A percentile compares a stretch with the other conserved stretches of the same genome.
Evolutionary conservation across 2,329 filamentous ascomycete genomes (phyloP).

Genomic region (Pezicula neosporulosa): DNA sequence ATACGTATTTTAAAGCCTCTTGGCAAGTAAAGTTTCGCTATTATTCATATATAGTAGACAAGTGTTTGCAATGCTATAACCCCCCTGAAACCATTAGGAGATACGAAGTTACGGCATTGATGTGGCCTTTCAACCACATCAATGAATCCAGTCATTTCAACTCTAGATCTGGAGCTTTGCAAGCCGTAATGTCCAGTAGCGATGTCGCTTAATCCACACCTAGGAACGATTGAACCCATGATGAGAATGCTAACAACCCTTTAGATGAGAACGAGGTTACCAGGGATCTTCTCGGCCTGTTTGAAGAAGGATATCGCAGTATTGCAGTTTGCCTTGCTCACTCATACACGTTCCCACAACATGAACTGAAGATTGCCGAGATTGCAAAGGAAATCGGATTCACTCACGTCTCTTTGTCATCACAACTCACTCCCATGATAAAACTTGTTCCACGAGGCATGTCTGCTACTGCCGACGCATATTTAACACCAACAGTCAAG

Average conservation of each 20-base stretch:
- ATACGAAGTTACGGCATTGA: too few relatives aligned
- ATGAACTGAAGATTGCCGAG: constrained; percentile 69
- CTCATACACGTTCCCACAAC: constrained; percentile 84
- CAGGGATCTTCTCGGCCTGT: too few relatives aligned
- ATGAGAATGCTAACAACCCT: constrained; percentile 25
- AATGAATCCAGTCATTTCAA: too few relatives aligned
- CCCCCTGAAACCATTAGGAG: too few relatives aligned
- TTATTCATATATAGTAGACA: too few relatives aligned
- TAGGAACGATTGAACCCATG: constrained; percentile 37
- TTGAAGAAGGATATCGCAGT: constrained; percentile 65
- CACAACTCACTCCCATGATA: constrained; percentile 76
- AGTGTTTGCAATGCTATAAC: too few relatives aligned
- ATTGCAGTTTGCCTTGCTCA: constrained; percentile 92
- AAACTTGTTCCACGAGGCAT: constrained; percentile 68
- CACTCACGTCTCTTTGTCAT: constrained; percentile 75
- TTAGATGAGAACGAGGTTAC: constrained; percentile 50
- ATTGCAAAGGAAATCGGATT: constrained; percentile 81
- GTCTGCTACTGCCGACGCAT: constrained; percentile 70
- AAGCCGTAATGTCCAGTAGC: too few relatives aligned
- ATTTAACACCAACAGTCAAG: constrained; percentile 67
- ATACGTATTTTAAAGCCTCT: too few relatives aligned
- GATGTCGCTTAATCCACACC: too few relatives aligned
- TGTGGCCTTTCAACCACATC: too few relatives aligned
- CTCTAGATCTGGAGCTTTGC: too few relatives aligned
- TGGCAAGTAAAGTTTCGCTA: too few relatives aligned